These are phyloP conservation scores for Suillus ampliporus DNA, from an alignment of 768 basidiomycete species.

Conservation along the genomic window DNA sequence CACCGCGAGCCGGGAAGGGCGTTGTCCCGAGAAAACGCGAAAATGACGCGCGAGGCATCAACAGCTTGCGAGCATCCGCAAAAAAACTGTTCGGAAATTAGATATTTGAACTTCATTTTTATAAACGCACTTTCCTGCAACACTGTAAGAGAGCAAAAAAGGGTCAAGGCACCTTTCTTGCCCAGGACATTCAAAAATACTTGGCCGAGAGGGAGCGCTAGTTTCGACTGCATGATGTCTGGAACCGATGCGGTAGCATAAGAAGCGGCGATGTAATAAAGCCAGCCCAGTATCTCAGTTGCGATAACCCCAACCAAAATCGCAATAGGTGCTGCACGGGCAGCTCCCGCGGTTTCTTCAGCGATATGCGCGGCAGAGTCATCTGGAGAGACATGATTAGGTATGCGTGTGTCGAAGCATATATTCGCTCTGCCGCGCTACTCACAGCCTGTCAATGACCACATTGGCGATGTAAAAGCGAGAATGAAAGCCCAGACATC, in stretches of 20 bases:
- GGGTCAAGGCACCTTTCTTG: conserved; percentile 46
- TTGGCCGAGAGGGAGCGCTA: conserved; percentile 48
- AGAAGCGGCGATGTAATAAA: conserved; percentile 48
- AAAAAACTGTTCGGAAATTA: conserved; percentile 36
- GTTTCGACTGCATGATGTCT: conserved; percentile 36
- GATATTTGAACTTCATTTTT: not conserved
- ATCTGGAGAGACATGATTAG: conserved; percentile 31
- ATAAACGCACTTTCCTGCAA: conserved; percentile 42
- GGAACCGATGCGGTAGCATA: conserved; percentile 48
- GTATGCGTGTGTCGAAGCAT: not conserved
- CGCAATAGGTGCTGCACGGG: conserved; percentile 49
- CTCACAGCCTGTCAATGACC: conserved; percentile 30
- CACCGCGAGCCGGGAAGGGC: conserved; percentile 44
- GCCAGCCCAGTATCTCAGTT: conserved; percentile 48
- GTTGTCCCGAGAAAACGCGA: conserved; percentile 47
- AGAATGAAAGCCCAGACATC: conserved; percentile 32
- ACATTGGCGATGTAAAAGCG: conserved; percentile 34
- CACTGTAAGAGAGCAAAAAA: conserved; percentile 50
- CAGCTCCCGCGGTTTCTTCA: conserved; percentile 50
- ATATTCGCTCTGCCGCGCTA: not conserved
- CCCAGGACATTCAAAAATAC: conserved; percentile 46
- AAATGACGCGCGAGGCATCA: conserved; percentile 53
- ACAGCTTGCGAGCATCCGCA: conserved; percentile 52
- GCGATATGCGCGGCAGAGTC: conserved; percentile 55
- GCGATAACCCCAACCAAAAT: conserved; percentile 48